These are phyloP conservation scores for Novymonas esmeraldas DNA, from an alignment of 208 protist genomes.

Conservation along the genomic window DNA sequence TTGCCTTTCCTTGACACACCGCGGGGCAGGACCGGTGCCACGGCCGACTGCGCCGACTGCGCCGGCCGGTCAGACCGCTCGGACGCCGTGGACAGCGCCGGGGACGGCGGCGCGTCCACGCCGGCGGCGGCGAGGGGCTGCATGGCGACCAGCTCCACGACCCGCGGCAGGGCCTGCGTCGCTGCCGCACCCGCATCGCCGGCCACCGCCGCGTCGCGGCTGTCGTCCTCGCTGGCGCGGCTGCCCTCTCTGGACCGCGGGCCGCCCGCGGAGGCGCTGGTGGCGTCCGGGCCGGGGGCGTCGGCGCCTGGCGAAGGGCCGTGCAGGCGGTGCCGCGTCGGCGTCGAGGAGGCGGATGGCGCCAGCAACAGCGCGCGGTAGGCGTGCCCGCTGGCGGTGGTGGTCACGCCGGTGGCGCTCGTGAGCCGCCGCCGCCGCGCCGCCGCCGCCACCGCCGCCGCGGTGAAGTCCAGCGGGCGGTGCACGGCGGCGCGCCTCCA, in stretches of 20 bases:
- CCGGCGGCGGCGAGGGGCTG: neutral
- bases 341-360: neutral
- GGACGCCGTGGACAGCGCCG: neutral
- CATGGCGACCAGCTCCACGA: constrained; percentile 15
- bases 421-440: neutral
- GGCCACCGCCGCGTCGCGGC: neutral
- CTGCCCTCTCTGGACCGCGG: neutral
- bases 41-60: neutral
- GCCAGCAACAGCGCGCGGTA: constrained; percentile 9
- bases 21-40: neutral
- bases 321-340: neutral
- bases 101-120: neutral
- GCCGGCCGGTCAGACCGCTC: neutral
- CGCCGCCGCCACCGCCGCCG: neutral
- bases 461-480: constrained; percentile 2
- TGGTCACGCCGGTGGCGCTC: neutral
- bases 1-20: constrained; percentile 34
- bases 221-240: neutral
- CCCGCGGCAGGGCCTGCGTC: neutral
- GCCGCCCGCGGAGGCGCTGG: neutral
- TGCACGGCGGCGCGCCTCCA: constrained; percentile 40
- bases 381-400: neutral
- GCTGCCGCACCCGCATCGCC: neutral
- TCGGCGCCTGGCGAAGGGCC: neutral
- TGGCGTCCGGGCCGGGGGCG: neutral